Conservation (phyloP, 805 yeast genomes). For the Candida schatavii region DNA sequence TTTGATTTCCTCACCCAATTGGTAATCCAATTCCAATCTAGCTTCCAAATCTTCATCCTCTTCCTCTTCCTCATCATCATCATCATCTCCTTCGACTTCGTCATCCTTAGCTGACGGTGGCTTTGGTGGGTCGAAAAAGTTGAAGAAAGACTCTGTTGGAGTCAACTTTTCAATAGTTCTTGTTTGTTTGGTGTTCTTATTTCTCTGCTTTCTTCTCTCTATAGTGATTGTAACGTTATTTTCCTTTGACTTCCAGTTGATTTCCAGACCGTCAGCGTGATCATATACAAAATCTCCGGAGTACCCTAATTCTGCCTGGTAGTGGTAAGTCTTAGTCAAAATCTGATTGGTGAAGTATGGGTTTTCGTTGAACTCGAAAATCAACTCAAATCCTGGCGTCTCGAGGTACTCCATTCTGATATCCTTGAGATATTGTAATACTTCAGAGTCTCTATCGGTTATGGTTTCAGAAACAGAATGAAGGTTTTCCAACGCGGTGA, state of each 20-base stretch:
- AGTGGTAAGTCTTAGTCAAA: constrained; percentile 84
- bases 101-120: constrained; percentile 49
- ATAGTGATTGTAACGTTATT: constrained; percentile 79
- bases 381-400: constrained; percentile 83
- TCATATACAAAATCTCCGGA: constrained; percentile 96
- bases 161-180: constrained; percentile 92
- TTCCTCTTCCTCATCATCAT: constrained; percentile 51
- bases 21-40: constrained; percentile 87
- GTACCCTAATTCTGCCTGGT: constrained; percentile 90
- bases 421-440: constrained; percentile 64
- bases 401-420: constrained; percentile 76
- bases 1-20: constrained; percentile 93
- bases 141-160: constrained; percentile 93
- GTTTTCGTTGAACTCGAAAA: constrained; percentile 76
- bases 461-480: constrained; percentile 78
- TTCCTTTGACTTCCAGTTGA: constrained; percentile 80
- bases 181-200: constrained; percentile 93
- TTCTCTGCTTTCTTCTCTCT: constrained; percentile 96
- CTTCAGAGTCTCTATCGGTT: constrained; percentile 87
- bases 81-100: constrained; percentile 43
- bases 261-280: constrained; percentile 88
- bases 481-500: constrained; percentile 89
- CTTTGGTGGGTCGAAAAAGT: constrained; percentile 91
- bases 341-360: constrained; percentile 71
- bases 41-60: constrained; percentile 75